Conservation (phyloP, 2,329 filamentous ascomycete genomes). For the Raffaelea albimanens region DNA sequence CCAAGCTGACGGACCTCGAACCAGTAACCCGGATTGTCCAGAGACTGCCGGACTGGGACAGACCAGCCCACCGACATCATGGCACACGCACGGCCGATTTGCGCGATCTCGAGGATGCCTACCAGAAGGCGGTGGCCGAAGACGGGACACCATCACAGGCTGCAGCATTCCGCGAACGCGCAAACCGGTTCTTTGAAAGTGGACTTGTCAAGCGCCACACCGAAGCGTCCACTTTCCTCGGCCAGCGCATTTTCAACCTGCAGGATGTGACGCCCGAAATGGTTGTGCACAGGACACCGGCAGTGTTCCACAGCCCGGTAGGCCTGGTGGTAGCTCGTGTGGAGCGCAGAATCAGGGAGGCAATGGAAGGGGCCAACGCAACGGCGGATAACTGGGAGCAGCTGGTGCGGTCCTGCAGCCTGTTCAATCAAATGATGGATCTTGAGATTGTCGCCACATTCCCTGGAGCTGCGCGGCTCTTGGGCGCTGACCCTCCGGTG, state of each 20-base stretch:
- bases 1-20: constrained; percentile 13
- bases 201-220: constrained; percentile 15
- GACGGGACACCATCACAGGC: constrained; percentile 12
- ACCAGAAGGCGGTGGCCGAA: constrained; percentile 11
- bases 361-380: neutral
- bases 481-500: constrained; percentile 43
- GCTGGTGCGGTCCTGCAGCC: constrained; percentile 10
- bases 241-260: constrained; percentile 12
- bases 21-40: constrained; percentile 9
- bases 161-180: no score
- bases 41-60: constrained; percentile 11
- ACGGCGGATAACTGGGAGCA: constrained; percentile 10
- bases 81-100: constrained; percentile 6
- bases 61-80: constrained; percentile 8
- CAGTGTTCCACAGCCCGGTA: constrained; percentile 24
- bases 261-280: constrained; percentile 10
- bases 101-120: constrained; percentile 11
- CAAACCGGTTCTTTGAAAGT: constrained; percentile 11
- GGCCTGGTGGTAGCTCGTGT: constrained; percentile 22
- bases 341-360: constrained; percentile 3
- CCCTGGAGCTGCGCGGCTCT: constrained; percentile 30
- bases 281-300: constrained; percentile 13
- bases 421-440: constrained; percentile 13
- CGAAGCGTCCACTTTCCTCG: constrained; percentile 12
- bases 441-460: constrained; percentile 15